Base-by-base conservation (phyloP, 805 yeast species). In the Helenozyma rhizophorensis region DNA sequence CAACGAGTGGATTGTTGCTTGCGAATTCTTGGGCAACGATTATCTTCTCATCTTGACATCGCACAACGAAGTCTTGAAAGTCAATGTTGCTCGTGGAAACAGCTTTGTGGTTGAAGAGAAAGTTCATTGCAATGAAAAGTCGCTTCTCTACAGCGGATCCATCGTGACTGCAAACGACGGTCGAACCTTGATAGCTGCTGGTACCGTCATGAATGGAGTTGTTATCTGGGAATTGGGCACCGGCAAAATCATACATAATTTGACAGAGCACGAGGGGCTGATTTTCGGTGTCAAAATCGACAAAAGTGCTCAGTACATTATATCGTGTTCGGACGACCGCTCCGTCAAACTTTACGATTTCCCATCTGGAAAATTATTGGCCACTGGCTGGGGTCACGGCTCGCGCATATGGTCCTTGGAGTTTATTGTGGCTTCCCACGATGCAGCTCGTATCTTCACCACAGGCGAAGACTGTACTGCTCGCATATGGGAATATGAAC, bases 371-470 rank as follows among this genome's bases (percentile, higher is more conserved):
- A 47, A 59, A 9, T 58, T 78, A 21, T 45, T 83, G 24, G 83
- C 90, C 1, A 74, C 79, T 17, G 97, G 96, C 0, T 93, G 97
- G 97, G 98, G 97, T 10, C 98, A 93, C 53, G 80, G 83, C 1
- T 90, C 97, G 0, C 74, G 98, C 52, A 89, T 93, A 25, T 93
- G 98, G 98, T 72, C 74, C 26, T 62, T 90, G 27, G 68, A 68
- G 30, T 85, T 86, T 51, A 72, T 64, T 37, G 60, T 61, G 5
- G 45, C 39, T n/a, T 43, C 51, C 44, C 55, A 61, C 4, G 23
- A 33, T 11, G 17, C 29, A 3, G 35, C 53, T 2, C 45, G 32
- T 21, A 62, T 86, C 11, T 78, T 94, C 55, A 77, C 80, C 16
- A 80, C 94, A 5, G 98, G 72, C 6, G 72, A 93, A 55, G 98